Conservation (phyloP, 2,329 filamentous ascomycete species). For the Talaromyces sp. region DNA sequence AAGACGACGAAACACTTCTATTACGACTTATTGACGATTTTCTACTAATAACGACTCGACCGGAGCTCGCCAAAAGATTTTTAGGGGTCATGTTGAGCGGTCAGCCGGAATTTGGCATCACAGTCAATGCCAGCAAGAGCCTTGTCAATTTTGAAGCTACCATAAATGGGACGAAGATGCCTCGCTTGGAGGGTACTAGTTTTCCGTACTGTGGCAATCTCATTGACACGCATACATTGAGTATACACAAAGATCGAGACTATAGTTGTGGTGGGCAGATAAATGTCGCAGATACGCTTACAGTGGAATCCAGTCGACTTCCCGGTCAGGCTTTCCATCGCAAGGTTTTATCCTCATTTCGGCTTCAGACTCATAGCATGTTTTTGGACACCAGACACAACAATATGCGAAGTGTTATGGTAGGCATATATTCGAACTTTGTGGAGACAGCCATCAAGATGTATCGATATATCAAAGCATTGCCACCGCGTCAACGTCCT, state of each 20-base stretch:
- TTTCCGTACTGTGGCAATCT: conserved; percentile 88
- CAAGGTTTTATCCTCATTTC: conserved; percentile 72
- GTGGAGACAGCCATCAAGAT: conserved; percentile 73
- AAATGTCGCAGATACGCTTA: conserved; percentile 68
- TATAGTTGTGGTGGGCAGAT: conserved; percentile 50
- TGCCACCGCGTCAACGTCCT: conserved; percentile 56
- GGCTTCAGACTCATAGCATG: conserved; percentile 70
- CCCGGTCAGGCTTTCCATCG: conserved; percentile 77
- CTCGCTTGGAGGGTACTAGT: conserved; percentile 43
- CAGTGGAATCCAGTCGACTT: conserved; percentile 68
- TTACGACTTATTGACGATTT: conserved; percentile 91
- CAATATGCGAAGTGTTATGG: conserved; percentile 61
- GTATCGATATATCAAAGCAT: conserved; percentile 58
- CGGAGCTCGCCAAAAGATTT: conserved; percentile 66
- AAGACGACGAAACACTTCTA: conserved; percentile 60
- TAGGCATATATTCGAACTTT: conserved; percentile 74
- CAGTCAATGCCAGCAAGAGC: conserved; percentile 73
- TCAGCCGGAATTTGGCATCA: conserved; percentile 73
- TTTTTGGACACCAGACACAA: conserved; percentile 65
- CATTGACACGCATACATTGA: conserved; percentile 71
- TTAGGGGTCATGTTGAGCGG: conserved; percentile 76
- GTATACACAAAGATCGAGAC: conserved; percentile 67
- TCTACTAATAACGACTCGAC: conserved; percentile 73
- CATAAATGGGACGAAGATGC: conserved; percentile 54
- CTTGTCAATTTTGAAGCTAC: conserved; percentile 75